These are phyloP conservation scores for Wickerhamiella azymoides DNA, from an alignment of 805 yeast species.

Conservation along the genomic window DNA sequence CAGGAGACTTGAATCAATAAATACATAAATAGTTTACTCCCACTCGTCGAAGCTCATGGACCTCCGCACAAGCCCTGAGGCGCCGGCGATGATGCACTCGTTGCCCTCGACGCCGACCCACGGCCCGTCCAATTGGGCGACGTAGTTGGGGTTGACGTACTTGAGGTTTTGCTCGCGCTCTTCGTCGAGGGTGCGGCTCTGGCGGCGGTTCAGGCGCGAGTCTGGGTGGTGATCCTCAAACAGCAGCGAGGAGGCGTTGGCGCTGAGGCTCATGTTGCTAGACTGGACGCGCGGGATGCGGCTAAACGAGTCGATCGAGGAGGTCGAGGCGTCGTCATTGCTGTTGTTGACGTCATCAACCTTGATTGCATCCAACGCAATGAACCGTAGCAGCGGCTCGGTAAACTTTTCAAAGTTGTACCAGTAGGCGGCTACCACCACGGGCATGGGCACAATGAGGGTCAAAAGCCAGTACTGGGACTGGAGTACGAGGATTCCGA, in stretches of 20 bases:
- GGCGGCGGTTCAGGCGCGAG: conserved; percentile 18
- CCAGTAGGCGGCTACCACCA: conserved; percentile 47
- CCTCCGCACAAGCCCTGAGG: conserved; percentile 29
- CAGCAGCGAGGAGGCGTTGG: background rate
- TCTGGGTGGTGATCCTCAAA: background rate
- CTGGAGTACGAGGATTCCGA: conserved; percentile 74
- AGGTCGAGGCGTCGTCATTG: too few relatives aligned
- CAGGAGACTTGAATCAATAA: background rate
- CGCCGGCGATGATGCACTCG: conserved; percentile 36
- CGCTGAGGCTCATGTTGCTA: background rate
- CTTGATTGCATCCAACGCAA: conserved; percentile 72
- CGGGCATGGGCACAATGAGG: conserved; percentile 61
- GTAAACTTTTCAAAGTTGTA: conserved; percentile 76
- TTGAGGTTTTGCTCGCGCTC: conserved; percentile 54
- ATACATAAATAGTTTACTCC: conserved; percentile 23
- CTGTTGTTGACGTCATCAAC: background rate
- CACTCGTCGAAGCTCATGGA: conserved; percentile 30
- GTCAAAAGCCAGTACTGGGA: conserved; percentile 66
- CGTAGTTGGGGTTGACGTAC: conserved; percentile 65
- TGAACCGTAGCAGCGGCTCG: conserved; percentile 67
- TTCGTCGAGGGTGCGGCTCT: conserved; percentile 56
- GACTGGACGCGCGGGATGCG: conserved; percentile 3
- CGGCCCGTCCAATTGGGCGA: conserved; percentile 69
- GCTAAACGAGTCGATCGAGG: conserved; percentile 1
- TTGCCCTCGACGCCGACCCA: conserved; percentile 55